These are phyloP conservation scores for Cordyceps javanica DNA, from an alignment of 2,329 filamentous ascomycete species.

Conservation along the genomic window DNA sequence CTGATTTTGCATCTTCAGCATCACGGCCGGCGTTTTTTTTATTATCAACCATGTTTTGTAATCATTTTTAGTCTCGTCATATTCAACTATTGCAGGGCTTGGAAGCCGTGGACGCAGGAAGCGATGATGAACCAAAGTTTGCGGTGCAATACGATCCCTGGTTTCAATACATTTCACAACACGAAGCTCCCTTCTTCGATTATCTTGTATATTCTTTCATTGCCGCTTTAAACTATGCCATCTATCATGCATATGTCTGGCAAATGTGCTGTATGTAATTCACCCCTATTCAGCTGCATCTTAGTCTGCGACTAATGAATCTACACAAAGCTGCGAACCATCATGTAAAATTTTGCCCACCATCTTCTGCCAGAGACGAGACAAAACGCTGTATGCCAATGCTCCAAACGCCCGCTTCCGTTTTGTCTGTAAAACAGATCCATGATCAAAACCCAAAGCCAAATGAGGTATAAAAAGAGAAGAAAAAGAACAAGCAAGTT, in stretches of 20 bases:
- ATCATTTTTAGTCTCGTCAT: no score
- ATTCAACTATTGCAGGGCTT: no score
- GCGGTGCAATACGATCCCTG: no score
- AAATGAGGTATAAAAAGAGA: conserved; percentile 3
- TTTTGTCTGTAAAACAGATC: neutral
- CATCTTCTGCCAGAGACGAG: no score
- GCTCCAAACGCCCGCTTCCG: conserved; percentile 4
- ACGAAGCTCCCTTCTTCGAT: no score
- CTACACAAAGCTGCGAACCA: neutral
- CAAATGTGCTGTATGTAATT: neutral
- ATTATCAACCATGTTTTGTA: neutral
- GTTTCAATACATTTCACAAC: no score
- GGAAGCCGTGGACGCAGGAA: no score
- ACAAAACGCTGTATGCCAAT: neutral
- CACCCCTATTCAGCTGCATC: neutral
- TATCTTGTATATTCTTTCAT: neutral
- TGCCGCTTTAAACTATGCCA: neutral
- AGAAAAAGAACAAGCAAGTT: neutral
- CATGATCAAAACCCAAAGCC: neutral
- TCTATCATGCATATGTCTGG: neutral
- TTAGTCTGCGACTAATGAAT: neutral
- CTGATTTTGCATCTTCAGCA: neutral
- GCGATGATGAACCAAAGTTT: no score
- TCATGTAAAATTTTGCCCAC: no score
- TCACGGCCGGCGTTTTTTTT: neutral